Base-by-base conservation (phyloP, 495 filamentous ascomycete genomes). In the Aspergillus asperescens region DNA sequence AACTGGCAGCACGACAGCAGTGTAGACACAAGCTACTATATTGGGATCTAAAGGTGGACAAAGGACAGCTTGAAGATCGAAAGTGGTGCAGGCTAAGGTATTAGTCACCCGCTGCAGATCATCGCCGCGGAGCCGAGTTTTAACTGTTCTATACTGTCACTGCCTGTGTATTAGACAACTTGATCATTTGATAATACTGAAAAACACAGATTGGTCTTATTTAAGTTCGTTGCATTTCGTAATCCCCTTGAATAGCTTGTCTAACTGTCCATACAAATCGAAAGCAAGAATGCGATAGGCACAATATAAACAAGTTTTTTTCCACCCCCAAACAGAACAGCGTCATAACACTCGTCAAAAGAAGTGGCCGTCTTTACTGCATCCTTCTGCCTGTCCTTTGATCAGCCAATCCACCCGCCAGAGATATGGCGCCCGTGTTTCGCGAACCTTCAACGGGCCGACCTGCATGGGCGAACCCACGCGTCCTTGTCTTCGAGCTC, bases 301-400 rank as follows among this genome's bases (percentile, higher is more conserved):
- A 58, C 15, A 51, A 55, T 25, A 50, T 52, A 44, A 48, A 51
- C 50, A 40, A 57, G 35, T 52, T 55, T 62, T 71, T 60, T 64
- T 25, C 43, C n/a, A 40, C 64, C 31, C 43, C 20, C 35, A 61
- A 52, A 60, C 61, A 60, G 54, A 64, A 66, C 63, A 68, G 62
- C 68, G 47, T 70, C 70, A 59, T 69, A 67, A 65, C 62, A 66
- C 59, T 62, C 63, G 62, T 62, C 61, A 69, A 63, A n/a, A 54
- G 46, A 64, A 66, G 61, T 63, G 63, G 56, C 47, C 59, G 54
- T 62, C 42, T 41, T 46, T 58, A 63, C 58, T 60, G 57, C 57
- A 58, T 55, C 59, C 43, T 45, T 54, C 41, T 28, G 32, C 46
- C 49, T 41, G 41, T 35, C 42, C 49, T 52, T 32, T 45, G 41